These are phyloP conservation scores for Colletotrichum sp. DNA, from an alignment of 2,329 filamentous ascomycete species.

Conservation along the genomic window DNA sequence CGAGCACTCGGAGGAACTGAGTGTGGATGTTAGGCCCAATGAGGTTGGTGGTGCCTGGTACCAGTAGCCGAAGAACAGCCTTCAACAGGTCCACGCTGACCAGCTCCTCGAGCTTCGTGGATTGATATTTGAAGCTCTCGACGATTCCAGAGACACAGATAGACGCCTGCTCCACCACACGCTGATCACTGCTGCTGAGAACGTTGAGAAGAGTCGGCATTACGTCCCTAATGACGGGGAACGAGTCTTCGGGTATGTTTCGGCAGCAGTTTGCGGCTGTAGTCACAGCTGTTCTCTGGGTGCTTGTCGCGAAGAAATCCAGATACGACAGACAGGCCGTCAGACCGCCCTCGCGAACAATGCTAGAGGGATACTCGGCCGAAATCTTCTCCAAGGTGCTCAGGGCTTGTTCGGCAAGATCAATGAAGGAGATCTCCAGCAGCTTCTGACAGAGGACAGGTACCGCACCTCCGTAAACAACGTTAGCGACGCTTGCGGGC, in stretches of 20 bases:
- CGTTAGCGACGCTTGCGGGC: slow-evolving; percentile 89
- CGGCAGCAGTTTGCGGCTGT: slow-evolving; percentile 98
- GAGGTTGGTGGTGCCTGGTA: slow-evolving; percentile 94
- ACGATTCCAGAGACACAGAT: slow-evolving; percentile 95
- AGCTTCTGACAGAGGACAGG: slow-evolving; percentile 94
- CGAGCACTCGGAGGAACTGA: slow-evolving; percentile 89
- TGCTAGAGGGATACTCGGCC: slow-evolving; percentile 90
- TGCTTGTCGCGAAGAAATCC: slow-evolving; percentile 97
- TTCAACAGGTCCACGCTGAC: slow-evolving; percentile 87
- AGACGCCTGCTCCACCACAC: slow-evolving; percentile 95
- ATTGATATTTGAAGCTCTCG: slow-evolving; percentile 92
- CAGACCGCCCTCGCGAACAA: slow-evolving; percentile 93
- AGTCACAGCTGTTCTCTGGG: slow-evolving; percentile 93
- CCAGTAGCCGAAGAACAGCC: slow-evolving; percentile 82
- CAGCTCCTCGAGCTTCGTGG: slow-evolving; percentile 88
- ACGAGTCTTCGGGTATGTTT: slow-evolving; percentile 93
- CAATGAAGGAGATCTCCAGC: slow-evolving; percentile 95
- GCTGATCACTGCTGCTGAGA: slow-evolving; percentile 89
- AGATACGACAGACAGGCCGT: slow-evolving; percentile 96
- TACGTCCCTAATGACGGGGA: slow-evolving; percentile 87
- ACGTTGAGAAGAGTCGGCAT: slow-evolving; percentile 96
- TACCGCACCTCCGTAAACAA: slow-evolving; percentile 96
- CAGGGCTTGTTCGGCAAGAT: slow-evolving; percentile 93
- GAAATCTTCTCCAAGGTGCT: slow-evolving; percentile 98
- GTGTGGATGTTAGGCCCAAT: slow-evolving; percentile 96